Evolutionary conservation across 495 filamentous ascomycete genomes (phyloP), one percentile per base, ranked within the genome.

Genomic region (Choiromyces venosus): DNA sequence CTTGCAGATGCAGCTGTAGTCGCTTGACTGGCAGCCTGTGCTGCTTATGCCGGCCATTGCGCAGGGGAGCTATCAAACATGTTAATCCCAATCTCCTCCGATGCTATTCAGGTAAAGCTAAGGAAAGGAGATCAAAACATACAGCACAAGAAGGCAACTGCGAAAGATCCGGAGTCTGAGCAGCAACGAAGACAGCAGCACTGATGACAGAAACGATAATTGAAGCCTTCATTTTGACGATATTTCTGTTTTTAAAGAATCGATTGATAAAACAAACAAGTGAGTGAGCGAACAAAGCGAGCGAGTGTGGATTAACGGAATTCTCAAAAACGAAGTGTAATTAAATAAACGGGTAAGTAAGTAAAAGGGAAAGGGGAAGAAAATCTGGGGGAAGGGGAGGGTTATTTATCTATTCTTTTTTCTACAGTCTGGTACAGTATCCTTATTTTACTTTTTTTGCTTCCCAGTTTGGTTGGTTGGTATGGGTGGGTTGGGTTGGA

Each of bases 1-100:
- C 16, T 73, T 77, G 83, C 93, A 96, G 78, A 94, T 92, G 81
- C 93, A 96, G 46, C 82, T 76, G 74, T 88, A 80, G 72, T 93
- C 87, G 69, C 85, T 74, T n/a, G 77, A 70, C 25, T 84, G 83
- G 82, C 91, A 93, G 71, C 83, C 76, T 66, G 84, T 86, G 70
- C 85, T 85, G 69, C 78, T 69, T 71, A 80, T 78, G 46, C 81
- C 82, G 4, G 18, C 7, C 35, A 9, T 0, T 2, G 0, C 2
- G n/a, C 74, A 76, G 4, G 3, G 4, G 21, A 74, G 12, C 36
- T 18, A 46, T 72, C 81, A 56, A 75, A 70, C 3, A 29, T 75
- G 69, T 80, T 67, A 38, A 72, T 19, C 1, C 0, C 33, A 12
- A 61, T 3, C 36, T n/a, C n/a, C n/a, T n/a, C n/a, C n/a, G n/a